These are phyloP conservation scores for Tulasnella calospora DNA, from an alignment of 768 basidiomycete genomes.

Conservation along the genomic window DNA sequence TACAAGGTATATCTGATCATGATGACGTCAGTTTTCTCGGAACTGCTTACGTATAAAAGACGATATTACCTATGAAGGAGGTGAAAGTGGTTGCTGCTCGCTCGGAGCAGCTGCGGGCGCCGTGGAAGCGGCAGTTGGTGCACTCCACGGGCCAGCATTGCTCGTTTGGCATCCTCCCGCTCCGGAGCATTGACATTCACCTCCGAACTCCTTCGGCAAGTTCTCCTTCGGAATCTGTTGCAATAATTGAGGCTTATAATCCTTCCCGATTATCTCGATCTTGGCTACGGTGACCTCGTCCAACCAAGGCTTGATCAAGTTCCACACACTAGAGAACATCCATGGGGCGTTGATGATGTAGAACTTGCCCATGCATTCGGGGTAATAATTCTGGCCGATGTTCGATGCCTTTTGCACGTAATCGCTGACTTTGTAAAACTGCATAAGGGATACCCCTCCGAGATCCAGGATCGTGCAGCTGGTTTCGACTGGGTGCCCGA, in stretches of 20 bases:
- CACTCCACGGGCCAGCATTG: constrained; percentile 90
- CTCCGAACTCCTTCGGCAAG: constrained; percentile 81
- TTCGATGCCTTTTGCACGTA: constrained; percentile 70
- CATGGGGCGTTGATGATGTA: constrained; percentile 98
- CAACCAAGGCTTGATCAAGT: constrained; percentile 84
- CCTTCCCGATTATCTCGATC: constrained; percentile 79
- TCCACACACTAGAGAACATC: constrained; percentile 86
- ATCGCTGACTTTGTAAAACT: constrained; percentile 89
- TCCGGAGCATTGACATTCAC: constrained; percentile 59
- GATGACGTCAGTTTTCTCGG: neutral
- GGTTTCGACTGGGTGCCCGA: constrained; percentile 89
- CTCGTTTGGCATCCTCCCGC: constrained; percentile 75
- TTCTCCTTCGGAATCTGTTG: constrained; percentile 80
- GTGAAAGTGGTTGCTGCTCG: neutral
- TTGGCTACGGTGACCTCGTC: constrained; percentile 93
- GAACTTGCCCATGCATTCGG: constrained; percentile 95
- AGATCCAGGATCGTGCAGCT: constrained; percentile 97
- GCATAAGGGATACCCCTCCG: constrained; percentile 53
- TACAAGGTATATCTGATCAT: neutral
- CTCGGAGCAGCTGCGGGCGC: neutral
- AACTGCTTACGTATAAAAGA: neutral
- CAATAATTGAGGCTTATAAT: constrained; percentile 70
- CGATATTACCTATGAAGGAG: neutral
- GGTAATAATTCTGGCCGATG: constrained; percentile 88
- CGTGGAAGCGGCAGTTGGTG: neutral